Evolutionary conservation across 2,329 filamentous ascomycete genomes (phyloP).

Genomic region (Neonectria faginata): DNA sequence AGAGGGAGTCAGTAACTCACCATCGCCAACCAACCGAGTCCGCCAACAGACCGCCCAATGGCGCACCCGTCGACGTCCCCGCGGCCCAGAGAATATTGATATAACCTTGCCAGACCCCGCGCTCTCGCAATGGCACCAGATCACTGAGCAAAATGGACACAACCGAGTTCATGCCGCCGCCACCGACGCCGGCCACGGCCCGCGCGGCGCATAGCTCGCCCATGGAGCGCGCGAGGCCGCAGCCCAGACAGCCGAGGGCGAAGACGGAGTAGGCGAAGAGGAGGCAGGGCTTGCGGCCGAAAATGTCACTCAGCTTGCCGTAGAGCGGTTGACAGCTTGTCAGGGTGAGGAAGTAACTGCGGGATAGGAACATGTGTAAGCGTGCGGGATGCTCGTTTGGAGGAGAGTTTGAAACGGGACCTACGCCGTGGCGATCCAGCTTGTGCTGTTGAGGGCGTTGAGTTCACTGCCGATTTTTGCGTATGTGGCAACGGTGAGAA

Average conservation of each 20-base stretch:
- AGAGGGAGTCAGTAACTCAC: constrained; percentile 52
- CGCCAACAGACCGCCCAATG: constrained; percentile 77
- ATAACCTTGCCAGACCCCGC: constrained; percentile 79
- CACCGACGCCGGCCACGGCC: constrained; percentile 67
- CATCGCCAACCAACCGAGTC: constrained; percentile 82
- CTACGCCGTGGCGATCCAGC: constrained; percentile 74
- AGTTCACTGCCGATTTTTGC: constrained; percentile 82
- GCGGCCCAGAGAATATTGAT: constrained; percentile 78
- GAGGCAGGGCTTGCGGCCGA: constrained; percentile 74
- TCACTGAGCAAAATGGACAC: constrained; percentile 76
- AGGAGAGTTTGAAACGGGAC: not conserved
- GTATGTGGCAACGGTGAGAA: constrained; percentile 82
- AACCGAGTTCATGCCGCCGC: constrained; percentile 78
- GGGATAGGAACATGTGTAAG: constrained; percentile 1
- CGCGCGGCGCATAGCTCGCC: constrained; percentile 74
- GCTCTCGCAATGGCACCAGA: constrained; percentile 74
- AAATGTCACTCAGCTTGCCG: constrained; percentile 77
- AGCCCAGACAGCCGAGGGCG: constrained; percentile 71
- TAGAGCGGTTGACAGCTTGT: constrained; percentile 82
- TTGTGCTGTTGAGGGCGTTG: constrained; percentile 78
- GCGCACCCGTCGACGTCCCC: constrained; percentile 76
- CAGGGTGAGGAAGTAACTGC: constrained; percentile 78
- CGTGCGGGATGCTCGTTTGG: not conserved
- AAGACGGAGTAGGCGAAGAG: constrained; percentile 74
- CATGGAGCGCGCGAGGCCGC: constrained; percentile 73